Base-by-base conservation (phyloP, 176 grass and related monocot species). In the Lolium multiflorum region DNA sequence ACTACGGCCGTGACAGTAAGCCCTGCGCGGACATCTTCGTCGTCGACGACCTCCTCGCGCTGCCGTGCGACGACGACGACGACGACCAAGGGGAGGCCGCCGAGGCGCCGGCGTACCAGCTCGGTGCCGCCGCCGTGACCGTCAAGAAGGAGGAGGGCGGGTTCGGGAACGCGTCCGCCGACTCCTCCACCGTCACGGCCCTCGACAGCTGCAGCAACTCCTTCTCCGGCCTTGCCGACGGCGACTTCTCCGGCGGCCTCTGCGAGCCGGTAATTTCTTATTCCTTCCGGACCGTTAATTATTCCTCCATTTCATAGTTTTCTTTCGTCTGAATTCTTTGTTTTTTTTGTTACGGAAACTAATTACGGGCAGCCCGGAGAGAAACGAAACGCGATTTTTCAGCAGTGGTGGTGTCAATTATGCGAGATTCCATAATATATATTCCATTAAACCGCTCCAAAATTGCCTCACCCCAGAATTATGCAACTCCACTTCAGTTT, bases 121-220 rank as follows among this genome's bases (percentile, higher is more conserved):
- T 50, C 8, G 73, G 54, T 11, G 75, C 48, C 20, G 67, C 9
- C 39, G 83, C 47, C 9, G 81, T 24, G 0, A 47, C 2, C 38
- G 71, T 26, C 1, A 84, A 65, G 63, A 89, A 90, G 41, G 88
- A 84, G 21, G 90, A 81, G 16, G 71, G 6, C 5, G 81, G 71
- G 0, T 31, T 54, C 20, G 86, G 91, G 46, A 94, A 94, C 88
- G 83, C 76, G 13, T 96, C 97, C 0, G 77, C 67, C 6, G 90
- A 99, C 49, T 94, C 94, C 12, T 99, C 97, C 11, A 99, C 90
- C 60, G 87, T 99, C 82, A 99, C 92, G 28, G 94, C 87, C 4
- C 82, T 94, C 10, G 92, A 93, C 74, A 94, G 94, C 92, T 93
- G 92, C 84, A 93, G 92, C 90, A 92, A 91, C 83, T 96, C 92